Base-by-base conservation (phyloP, 805 yeast species). In the Wickerhamomyces sydowiorum region DNA sequence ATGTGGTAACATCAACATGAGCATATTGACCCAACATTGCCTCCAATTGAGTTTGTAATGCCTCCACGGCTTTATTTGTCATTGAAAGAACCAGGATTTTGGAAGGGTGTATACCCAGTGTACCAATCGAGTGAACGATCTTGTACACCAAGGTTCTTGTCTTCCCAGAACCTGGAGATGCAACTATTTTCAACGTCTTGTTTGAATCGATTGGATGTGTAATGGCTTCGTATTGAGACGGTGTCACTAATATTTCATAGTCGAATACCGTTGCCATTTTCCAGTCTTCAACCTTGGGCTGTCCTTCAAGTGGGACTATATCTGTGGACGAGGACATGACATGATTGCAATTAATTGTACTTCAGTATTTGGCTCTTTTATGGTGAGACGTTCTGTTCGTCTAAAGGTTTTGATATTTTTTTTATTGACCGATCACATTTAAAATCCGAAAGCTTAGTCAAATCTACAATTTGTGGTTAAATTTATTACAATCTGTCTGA, bases 161-260 rank as follows among this genome's bases (percentile, higher is more conserved):
- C 52, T 83, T 83, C 2, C 91, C 90, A 8, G 85, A 73, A 4
- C 90, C 89, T 1, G 90, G 88, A 0, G 88, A 88, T 0, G 89
- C 85, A 8, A 69, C 63, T 2, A 83, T 66, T 29, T 75, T 67
- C 6, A 83, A 57, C 0, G 80, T 60, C 7, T 67, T 60, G 15
- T 64, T 56, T 7, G 66, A 63, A 5, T 45, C 54, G 6, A 65
- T 56, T 1, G 78, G 75, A 42, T 60, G 59, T 1, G 59, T 53
- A 9, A 80, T 73, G 6, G 78, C 75, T 14, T 56, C 53, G 36
- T 51, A 44, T 53, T 81, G 88, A 0, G 73, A 56, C 3, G 58
- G 59, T 0, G 83, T 76, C 23, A 69, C 60, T 18, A 44, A 7
- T 14, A 55, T 37, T 10, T 54, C 54, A 8, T 59, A 31, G 2